Evolutionary conservation across 768 basidiomycete species (phyloP), one percentile per base, ranked within the genome.

Genomic region (Punctularia strigosozonata): DNA sequence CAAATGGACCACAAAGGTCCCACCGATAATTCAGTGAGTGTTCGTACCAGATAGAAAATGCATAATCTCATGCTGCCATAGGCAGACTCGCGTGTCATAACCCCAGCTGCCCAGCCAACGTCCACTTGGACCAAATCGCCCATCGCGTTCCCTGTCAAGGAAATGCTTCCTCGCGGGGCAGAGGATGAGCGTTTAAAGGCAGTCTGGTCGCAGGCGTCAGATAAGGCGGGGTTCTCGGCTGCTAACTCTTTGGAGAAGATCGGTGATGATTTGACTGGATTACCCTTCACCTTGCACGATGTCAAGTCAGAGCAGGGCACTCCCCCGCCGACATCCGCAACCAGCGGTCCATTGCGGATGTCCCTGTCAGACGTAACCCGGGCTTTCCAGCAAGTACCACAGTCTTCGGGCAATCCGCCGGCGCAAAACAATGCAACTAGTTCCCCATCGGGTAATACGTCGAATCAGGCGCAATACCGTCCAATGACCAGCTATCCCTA

Each of bases 111-210:
- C n/a, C n/a, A n/a, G n/a, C n/a, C n/a, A n/a, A n/a, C n/a, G 69
- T 8, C 68, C 71, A 15, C 66, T 54, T 80, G 81, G 76, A 56
- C 67, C 33, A 68, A 71, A 49, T 65, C 66, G 6, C 55, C 77
- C 6, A 50, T 77, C 43, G 71, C 59, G 46, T 63, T 79, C 37
- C 54, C 74, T 7, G 52, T 71, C 36, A 86, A 85, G 54, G 83
- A 87, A 25, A 73, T 77, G 6, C 68, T 80, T 13, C 70, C 73
- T 28, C 69, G 81, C 38, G 69, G 66, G 26, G 80, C 83, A 5
- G 83, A 86, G 54, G 80, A 81, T n/a, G 85, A 87, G 50, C 84
- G 84, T 46, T 62, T 90, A 37, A 88, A 82, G 57, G 78, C 81
- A 18, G 73, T 89, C 6, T 89, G 87, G 83, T 83, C 82, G 15